Conservation (phyloP, 2,329 filamentous ascomycete species). For the Mycosphaerella sp. region DNA sequence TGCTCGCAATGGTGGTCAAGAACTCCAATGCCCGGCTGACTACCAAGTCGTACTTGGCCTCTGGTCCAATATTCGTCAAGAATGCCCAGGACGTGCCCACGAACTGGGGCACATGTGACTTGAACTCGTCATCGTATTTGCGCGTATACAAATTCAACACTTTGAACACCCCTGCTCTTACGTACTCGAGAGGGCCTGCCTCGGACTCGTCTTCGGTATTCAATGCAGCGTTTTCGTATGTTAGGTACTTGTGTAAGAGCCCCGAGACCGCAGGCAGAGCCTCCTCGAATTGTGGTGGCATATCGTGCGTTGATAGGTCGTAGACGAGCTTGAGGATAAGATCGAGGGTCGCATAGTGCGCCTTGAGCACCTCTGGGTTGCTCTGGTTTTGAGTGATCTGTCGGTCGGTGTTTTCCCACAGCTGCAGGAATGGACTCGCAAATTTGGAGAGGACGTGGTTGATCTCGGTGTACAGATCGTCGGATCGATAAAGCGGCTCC, state of each 20-base stretch:
- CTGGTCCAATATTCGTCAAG: constrained; percentile 74
- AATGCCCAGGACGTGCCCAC: constrained; percentile 87
- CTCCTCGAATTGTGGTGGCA: constrained; percentile 90
- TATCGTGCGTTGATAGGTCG: constrained; percentile 94
- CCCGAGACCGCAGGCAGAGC: constrained; percentile 69
- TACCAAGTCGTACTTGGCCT: constrained; percentile 89
- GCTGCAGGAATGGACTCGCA: constrained; percentile 70
- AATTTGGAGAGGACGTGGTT: constrained; percentile 90
- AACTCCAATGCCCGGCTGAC: constrained; percentile 95
- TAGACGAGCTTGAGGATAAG: constrained; percentile 87
- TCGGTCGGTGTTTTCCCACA: constrained; percentile 67
- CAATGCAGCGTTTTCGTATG: constrained; percentile 77
- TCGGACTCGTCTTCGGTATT: constrained; percentile 85
- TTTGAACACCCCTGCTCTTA: constrained; percentile 92
- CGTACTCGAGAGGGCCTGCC: constrained; percentile 72
- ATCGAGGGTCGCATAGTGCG: constrained; percentile 78
- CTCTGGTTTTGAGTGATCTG: constrained; percentile 66
- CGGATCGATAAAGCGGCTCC: constrained; percentile 87
- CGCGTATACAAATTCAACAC: constrained; percentile 81
- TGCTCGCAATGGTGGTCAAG: constrained; percentile 78
- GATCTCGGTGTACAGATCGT: constrained; percentile 90
- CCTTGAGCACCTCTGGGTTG: constrained; percentile 67
- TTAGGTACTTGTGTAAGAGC: constrained; percentile 86
- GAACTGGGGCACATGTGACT: constrained; percentile 70
- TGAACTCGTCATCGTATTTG: constrained; percentile 95